Percentiles rank a stretch among this genome's conserved stretches.
Evolutionary conservation across 2,329 filamentous ascomycete genomes (phyloP).

Genomic region (Pseudocercospora pini-densiflorae): DNA sequence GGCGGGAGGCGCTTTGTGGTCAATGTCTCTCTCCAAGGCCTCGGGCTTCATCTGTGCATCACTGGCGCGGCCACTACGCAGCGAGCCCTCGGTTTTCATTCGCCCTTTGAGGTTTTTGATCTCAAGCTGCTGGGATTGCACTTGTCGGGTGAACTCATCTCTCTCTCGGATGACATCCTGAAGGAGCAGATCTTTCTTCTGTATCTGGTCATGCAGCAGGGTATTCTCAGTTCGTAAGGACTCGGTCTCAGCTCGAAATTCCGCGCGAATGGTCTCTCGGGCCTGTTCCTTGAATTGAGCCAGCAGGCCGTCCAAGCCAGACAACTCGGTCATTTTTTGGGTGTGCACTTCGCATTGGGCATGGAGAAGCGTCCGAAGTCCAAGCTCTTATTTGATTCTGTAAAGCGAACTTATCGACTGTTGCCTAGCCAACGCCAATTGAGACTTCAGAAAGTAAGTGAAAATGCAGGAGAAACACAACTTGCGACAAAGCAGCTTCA

Average conservation of each 20-base stretch:
- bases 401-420: not conserved
- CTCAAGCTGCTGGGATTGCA: not conserved
- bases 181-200: not conserved
- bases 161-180: not conserved
- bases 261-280: not conserved
- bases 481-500: not conserved
- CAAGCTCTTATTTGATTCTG: no score
- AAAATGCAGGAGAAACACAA: not conserved
- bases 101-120: not conserved
- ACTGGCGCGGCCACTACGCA: not conserved
- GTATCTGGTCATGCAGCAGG: not conserved
- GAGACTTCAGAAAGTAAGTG: not conserved
- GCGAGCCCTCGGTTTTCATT: not conserved
- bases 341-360: no score
- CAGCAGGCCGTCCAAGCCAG: not conserved
- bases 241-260: not conserved
- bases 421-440: not conserved
- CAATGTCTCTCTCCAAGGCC: not conserved
- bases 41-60: not conserved
- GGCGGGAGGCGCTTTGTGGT: not conserved
- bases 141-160: not conserved
- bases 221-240: not conserved
- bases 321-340: not conserved
- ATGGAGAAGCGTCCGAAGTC: no score
- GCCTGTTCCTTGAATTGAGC: not conserved